Conservation (phyloP, 495 filamentous ascomycete genomes). For the Talaromyces adpressus region DNA sequence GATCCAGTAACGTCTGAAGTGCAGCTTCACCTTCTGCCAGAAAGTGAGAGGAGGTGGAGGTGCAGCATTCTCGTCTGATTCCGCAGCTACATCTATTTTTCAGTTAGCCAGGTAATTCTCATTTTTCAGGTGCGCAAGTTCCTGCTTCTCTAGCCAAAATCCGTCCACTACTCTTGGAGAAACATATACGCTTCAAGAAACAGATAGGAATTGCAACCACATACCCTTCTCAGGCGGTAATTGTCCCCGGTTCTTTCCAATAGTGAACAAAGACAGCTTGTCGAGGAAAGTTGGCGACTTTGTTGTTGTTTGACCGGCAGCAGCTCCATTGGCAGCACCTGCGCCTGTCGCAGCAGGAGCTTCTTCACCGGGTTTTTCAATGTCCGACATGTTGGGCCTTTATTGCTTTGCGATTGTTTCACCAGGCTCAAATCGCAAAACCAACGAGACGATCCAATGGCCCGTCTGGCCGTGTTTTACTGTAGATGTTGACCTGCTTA, state of each 20-base stretch:
- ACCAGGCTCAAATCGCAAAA: not conserved
- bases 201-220: not conserved
- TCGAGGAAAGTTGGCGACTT: constrained; percentile 8
- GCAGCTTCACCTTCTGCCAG: constrained; percentile 14
- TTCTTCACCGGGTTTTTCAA: constrained; percentile 5
- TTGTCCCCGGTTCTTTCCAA: constrained; percentile 3
- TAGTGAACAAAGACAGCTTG: constrained; percentile 7
- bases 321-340: not conserved
- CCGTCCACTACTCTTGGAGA: not conserved
- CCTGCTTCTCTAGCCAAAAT: not conserved
- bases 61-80: constrained; percentile 1
- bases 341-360: not conserved
- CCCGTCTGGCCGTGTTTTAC: not conserved
- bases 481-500: not conserved
- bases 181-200: not conserved
- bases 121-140: not conserved
- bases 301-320: not conserved
- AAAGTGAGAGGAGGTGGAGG: constrained; percentile 7
- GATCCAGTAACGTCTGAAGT: constrained; percentile 36
- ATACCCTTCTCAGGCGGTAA: constrained; percentile 3
- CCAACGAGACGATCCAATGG: not conserved
- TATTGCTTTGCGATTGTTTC: not conserved
- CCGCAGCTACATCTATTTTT: not conserved
- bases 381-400: not conserved
- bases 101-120: not conserved